phyloP scores from a whole-genome alignment of 1,284 basidiomycete genomes.

The Cryptococcus sp. region DNA sequence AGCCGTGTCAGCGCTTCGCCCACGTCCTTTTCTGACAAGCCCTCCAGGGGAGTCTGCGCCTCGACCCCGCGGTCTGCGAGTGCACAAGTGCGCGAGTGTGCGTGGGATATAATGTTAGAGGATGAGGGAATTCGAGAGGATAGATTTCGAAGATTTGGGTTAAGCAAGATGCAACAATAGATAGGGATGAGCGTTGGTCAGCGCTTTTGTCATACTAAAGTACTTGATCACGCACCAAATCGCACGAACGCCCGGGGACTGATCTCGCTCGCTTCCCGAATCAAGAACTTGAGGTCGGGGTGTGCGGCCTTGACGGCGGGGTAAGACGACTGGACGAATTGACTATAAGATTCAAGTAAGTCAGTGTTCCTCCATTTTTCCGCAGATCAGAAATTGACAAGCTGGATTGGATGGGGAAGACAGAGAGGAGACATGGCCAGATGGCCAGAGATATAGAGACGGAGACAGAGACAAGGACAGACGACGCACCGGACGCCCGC shows the following conservation, averaged over 20 bases:
- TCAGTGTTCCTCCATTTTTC: not conserved
- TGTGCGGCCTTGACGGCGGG: conserved; percentile 81
- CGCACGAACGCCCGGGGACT: conserved; percentile 85
- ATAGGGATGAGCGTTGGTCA: not conserved
- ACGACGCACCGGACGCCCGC: conserved; percentile 75
- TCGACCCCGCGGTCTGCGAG: conserved; percentile 50
- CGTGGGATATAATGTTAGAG: not conserved
- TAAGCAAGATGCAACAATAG: not conserved
- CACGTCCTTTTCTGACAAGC: conserved; percentile 50
- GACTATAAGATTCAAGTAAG: conserved; percentile 56
- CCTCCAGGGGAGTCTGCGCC: conserved; percentile 41
- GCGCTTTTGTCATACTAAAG: not conserved
- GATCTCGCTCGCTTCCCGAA: conserved; percentile 85
- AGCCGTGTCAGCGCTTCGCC: conserved; percentile 41
- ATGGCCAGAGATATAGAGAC: too few species aligned
- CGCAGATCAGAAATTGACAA: not conserved
- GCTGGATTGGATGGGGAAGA: not conserved
- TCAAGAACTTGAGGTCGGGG: conserved; percentile 84
- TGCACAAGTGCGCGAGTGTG: not conserved
- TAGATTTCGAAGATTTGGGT: not conserved
- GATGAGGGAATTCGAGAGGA: not conserved
- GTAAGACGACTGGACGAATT: conserved; percentile 82
- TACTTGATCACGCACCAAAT: conserved; percentile 67
- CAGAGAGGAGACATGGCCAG: not conserved
- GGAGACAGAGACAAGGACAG: not conserved